Evolutionary conservation across 75 land plant genomes (phyloP).

Genomic region (Cunninghamia lanceolata): DNA sequence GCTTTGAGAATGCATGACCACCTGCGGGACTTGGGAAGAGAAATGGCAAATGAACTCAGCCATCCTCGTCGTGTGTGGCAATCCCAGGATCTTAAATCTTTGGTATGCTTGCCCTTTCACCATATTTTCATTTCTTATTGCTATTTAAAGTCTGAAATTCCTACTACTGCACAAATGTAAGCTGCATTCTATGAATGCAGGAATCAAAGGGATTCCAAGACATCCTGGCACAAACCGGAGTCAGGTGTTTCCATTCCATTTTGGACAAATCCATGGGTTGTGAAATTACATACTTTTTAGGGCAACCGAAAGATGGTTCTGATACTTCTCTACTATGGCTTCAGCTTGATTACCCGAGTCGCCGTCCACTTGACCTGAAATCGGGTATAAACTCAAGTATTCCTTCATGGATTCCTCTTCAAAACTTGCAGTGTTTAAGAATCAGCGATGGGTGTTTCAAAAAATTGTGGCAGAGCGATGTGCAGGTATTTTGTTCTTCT

Average conservation of each 20-base stretch:
- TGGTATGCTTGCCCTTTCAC: not conserved
- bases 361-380: too few relatives aligned
- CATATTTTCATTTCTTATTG: too few relatives aligned
- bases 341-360: too few relatives aligned
- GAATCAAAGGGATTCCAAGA: not conserved
- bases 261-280: not conserved
- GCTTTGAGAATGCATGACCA: not conserved
- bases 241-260: not conserved
- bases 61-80: not conserved
- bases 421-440: too few relatives aligned
- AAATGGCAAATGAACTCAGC: not conserved
- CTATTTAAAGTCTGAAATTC: too few relatives aligned
- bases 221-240: not conserved
- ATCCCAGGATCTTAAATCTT: not conserved
- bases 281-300: too few relatives aligned
- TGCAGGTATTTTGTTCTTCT: not conserved
- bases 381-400: too few relatives aligned
- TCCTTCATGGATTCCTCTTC: too few relatives aligned
- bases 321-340: not conserved
- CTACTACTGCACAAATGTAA: not conserved
- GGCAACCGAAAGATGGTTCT: not conserved
- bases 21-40: not conserved
- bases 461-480: too few relatives aligned
- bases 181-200: not conserved
- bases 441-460: too few relatives aligned